phyloP scores from a whole-genome alignment of 2,329 filamentous ascomycete species.

The Penicillium sp. region DNA sequence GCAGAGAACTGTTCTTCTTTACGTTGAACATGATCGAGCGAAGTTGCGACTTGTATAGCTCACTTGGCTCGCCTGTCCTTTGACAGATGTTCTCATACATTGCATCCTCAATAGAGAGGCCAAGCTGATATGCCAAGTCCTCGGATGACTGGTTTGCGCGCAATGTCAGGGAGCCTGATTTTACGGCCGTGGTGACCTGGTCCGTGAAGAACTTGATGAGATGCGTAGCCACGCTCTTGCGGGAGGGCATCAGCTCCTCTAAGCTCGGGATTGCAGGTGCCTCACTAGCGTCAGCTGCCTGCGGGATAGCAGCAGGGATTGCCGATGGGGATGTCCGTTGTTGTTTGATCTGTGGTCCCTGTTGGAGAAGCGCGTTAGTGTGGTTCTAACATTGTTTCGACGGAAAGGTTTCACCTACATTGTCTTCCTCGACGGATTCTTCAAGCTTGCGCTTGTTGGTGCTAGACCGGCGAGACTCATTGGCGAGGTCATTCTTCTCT shows the following conservation, averaged over 20 bases:
- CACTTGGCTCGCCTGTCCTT: constrained; percentile 54
- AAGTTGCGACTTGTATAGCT: constrained; percentile 64
- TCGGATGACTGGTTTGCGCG: constrained; percentile 66
- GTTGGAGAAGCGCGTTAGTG: constrained; percentile 27
- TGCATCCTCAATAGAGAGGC: constrained; percentile 77
- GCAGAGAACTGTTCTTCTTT: constrained; percentile 81
- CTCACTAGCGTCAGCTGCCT: constrained; percentile 32
- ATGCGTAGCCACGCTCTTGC: constrained; percentile 69
- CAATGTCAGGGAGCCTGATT: constrained; percentile 64
- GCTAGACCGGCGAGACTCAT: constrained; percentile 28
- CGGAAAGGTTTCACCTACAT: constrained; percentile 28
- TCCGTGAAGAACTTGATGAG: constrained; percentile 70
- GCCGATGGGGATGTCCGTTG: constrained; percentile 38
- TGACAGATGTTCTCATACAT: constrained; percentile 57
- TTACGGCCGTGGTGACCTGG: constrained; percentile 67
- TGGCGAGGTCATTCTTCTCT: constrained; percentile 30
- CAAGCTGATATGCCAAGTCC: constrained; percentile 68
- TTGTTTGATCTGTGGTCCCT: constrained; percentile 47
- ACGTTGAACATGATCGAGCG: constrained; percentile 81
- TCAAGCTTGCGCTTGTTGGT: constrained; percentile 50
- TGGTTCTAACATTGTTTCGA: not conserved
- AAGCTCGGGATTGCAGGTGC: constrained; percentile 38
- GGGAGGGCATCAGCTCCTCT: constrained; percentile 58
- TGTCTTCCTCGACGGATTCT: constrained; percentile 38
- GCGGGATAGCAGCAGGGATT: constrained; percentile 21